Percentiles rank a stretch among this genome's conserved stretches.
Conservation (phyloP, 1,284 basidiomycete genomes). For the Ganoderma multipileum region DNA sequence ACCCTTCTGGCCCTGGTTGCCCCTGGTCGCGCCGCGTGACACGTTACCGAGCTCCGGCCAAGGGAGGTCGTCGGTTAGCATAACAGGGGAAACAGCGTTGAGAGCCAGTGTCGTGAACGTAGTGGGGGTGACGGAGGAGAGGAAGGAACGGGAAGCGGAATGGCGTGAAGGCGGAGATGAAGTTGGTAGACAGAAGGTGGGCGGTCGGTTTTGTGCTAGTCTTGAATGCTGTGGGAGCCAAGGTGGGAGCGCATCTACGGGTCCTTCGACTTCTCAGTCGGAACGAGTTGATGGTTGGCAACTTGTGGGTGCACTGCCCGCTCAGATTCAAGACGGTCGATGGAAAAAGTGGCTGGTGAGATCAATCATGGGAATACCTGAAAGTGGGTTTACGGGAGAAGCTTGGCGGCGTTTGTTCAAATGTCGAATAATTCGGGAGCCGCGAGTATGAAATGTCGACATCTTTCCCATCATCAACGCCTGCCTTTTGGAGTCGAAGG, state of each 20-base stretch:
- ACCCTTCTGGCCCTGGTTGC: constrained; percentile 84
- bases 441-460: constrained; percentile 24
- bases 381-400: constrained; percentile 25
- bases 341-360: constrained; percentile 25
- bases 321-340: constrained; percentile 26
- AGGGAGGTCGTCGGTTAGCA: constrained; percentile 75
- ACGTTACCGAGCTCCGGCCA: constrained; percentile 86
- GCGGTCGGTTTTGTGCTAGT: constrained; percentile 30
- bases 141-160: constrained; percentile 24
- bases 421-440: constrained; percentile 25
- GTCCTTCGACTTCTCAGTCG: constrained; percentile 29
- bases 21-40: constrained; percentile 80
- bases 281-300: constrained; percentile 33
- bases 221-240: constrained; percentile 34
- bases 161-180: constrained; percentile 30
- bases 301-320: constrained; percentile 30
- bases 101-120: constrained; percentile 19
- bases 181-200: constrained; percentile 24
- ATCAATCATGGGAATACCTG: constrained; percentile 34
- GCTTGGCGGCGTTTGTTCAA: constrained; percentile 31
- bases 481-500: constrained; percentile 25
- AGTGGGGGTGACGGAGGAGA: constrained; percentile 18
- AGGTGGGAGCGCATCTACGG: constrained; percentile 34
- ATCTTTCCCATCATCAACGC: constrained; percentile 27
- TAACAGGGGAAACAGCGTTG: constrained; percentile 37